Evolutionary conservation across 306 rosid species (phyloP), one percentile per base, ranked within the genome.

Genomic region (Fragaria nilgerrensis): DNA sequence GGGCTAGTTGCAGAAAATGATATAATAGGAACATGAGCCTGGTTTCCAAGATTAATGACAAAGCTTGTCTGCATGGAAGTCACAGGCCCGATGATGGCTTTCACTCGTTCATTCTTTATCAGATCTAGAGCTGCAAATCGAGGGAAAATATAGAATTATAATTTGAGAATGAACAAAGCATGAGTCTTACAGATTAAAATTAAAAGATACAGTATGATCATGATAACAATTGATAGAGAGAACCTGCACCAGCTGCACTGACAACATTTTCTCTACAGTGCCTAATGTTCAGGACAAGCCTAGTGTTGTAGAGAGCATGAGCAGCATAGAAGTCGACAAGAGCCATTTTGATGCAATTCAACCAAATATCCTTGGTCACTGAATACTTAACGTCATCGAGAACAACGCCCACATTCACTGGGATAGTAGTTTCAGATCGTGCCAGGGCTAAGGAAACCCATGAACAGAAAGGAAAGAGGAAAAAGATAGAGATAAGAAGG

Each of bases 1-100:
- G 96, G 89, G 61, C 89, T 84, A 56, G 84, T 80, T 11, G 90
- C 91, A 4, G 93, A 82, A 61, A 88, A 87, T 7, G 85, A 80
- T 52, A 88, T 25, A 25, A 90, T 78, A 47, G 92, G 92, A 0
- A 86, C 83, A 0, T 77, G 86, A 8, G 88, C 79, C 70, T 88
- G 85, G 48, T 76, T 74, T 55, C 88, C 92, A 0, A 90, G 80
- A 29, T 76, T 16, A 76, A 83, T 88, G 11, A 90, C 45, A 16
- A 88, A 90, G 44, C 49, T 78, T 7, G 92, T 77, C 29, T 90
- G 80, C 84, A 78, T 87, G 17, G 95, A 83, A 39, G 80, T 83
- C 41, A n/a, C 43, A 34, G 92, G 92, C 13, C 95, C 95, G 2
- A 90, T 70, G n/a, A 83, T 83, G 32, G 86, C 81, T 61, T 83